Base-by-base conservation (phyloP, 345 rosid genomes). In the Turnera subulata region DNA sequence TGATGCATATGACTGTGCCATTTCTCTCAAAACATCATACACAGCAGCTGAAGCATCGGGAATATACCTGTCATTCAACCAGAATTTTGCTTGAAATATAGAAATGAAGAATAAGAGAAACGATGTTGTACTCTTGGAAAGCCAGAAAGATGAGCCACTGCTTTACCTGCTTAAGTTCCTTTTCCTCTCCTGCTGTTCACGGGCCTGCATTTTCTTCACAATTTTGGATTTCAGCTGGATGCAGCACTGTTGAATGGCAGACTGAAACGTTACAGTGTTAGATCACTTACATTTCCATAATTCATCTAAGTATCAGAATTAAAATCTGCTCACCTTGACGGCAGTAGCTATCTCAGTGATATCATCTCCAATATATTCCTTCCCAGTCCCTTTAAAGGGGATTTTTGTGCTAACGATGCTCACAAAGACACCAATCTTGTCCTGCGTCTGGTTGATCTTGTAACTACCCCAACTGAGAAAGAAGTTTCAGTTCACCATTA, bases 361-460 rank as follows among this genome's bases (percentile, higher is more conserved):
- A 80, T 92, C 97, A 71, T 89, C 95, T 76, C 98, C 98, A 53
- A 92, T 89, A 56, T 89, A 92, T 66, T 92, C 98, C 75, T 89
- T 89, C 47, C 98, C 98, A 9, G 96, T 92, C 43, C 96, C 98
- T 70, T 92, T 92, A 69, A 92, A 92, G 13, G 98, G 98, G 52
- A 89, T 86, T 74, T 92, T 92, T 57, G 98, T 92, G 78, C 96
- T 92, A 46, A 92, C 95, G 29, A 89, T 78, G 81, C 96, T 92
- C 53, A 89, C 95, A 49, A 92, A 92, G 64, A 86, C 98, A 23
- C 98, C 96, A 22, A 89, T 79, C 69, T 84, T 89, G 53, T 92
- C 98, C 62, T 86, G 97, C 18, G 77, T 66, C 63, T 92, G 97
- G 81, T 87, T 89, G 66, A 92, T 86, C 86, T 86, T 92, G 83